These are phyloP conservation scores for Globisporangium takayamanum DNA, from an alignment of 352 stramenopile species.

Conservation along the genomic window DNA sequence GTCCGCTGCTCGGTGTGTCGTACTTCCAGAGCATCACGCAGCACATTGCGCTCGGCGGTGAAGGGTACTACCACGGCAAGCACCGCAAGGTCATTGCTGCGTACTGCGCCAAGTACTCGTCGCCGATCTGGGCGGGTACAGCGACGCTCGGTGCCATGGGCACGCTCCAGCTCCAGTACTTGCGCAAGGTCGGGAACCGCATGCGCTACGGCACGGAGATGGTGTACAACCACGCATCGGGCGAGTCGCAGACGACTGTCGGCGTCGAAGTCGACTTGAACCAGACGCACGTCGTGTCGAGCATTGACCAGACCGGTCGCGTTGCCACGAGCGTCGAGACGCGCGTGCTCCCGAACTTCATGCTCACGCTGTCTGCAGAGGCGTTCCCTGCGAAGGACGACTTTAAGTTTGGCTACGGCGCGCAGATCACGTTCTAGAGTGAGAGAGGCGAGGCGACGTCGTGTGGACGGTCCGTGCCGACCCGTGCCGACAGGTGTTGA, in stretches of 20 bases:
- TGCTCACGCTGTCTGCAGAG: slow-evolving; percentile 79
- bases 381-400: slow-evolving; percentile 83
- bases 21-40: slow-evolving; percentile 87
- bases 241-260: slow-evolving; percentile 76
- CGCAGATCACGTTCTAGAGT: slow-evolving; percentile 83
- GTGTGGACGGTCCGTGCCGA: too few species aligned
- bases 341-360: slow-evolving; percentile 82
- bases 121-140: slow-evolving; percentile 58
- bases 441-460: too few species aligned
- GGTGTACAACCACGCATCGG: slow-evolving; percentile 81
- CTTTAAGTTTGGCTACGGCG: slow-evolving; percentile 89
- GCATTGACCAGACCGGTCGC: slow-evolving; percentile 75
- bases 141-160: slow-evolving; percentile 75
- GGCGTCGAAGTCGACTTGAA: slow-evolving; percentile 81
- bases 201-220: slow-evolving; percentile 82
- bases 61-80: slow-evolving; percentile 88
- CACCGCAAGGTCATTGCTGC: slow-evolving; percentile 80
- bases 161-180: slow-evolving; percentile 80
- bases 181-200: slow-evolving; percentile 79
- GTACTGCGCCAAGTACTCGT: slow-evolving; percentile 82
- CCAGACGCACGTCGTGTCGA: slow-evolving; percentile 81
- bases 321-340: slow-evolving; percentile 80
- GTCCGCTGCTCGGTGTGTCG: slow-evolving; percentile 73
- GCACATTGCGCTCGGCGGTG: slow-evolving; percentile 67
- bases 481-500: slow-evolving; percentile 10